A percentile compares a stretch with the other conserved stretches of the same genome.
Evolutionary conservation across 345 rosid genomes (phyloP).

Genomic region (Brassica rapa): DNA sequence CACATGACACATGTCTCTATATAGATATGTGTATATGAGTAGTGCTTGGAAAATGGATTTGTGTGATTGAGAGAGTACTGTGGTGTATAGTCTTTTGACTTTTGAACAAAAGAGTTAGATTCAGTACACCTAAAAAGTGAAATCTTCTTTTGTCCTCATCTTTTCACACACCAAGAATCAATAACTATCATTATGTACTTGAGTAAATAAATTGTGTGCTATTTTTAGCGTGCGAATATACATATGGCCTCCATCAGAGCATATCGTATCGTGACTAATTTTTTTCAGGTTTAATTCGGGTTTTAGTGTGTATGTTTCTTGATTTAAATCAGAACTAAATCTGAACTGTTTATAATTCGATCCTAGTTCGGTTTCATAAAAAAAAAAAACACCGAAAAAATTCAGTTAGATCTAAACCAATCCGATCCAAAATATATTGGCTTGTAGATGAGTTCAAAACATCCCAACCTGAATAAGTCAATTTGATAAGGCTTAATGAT

Average conservation of each 20-base stretch:
- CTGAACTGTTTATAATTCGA: no score
- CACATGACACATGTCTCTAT: neutral
- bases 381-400: no score
- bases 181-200: constrained; percentile 2
- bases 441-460: neutral
- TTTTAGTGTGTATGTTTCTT: no score
- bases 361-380: no score
- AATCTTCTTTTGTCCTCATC: constrained; percentile 25
- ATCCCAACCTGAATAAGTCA: neutral
- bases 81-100: constrained; percentile 14
- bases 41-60: neutral
- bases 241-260: constrained; percentile 5
- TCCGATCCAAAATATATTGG: neutral
- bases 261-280: neutral
- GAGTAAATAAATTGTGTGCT: neutral
- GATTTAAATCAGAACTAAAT: no score
- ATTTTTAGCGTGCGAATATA: neutral
- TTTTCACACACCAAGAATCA: constrained; percentile 16
- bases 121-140: constrained; percentile 23
- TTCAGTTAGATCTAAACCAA: neutral
- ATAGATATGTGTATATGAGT: neutral
- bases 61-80: constrained; percentile 12
- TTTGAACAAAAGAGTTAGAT: constrained; percentile 16
- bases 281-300: no score
- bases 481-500: neutral